Conservation (phyloP, 2,329 filamentous ascomycete species). For the Aspergillus chevalieri region DNA sequence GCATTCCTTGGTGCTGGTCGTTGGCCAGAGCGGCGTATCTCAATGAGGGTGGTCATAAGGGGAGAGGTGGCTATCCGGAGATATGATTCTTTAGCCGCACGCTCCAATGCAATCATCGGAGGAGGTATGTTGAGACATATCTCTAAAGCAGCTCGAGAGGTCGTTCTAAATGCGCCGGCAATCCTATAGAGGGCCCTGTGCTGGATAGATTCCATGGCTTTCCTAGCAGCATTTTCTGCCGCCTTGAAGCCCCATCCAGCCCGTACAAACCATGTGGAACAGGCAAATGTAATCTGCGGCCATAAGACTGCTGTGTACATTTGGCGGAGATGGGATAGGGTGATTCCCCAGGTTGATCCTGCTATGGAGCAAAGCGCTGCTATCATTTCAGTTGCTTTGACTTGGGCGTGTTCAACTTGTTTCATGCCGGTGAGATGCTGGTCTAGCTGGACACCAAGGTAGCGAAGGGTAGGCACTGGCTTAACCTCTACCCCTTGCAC, state of each 20-base stretch:
- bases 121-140: slow-evolving; percentile 21
- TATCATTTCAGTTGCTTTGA: background rate
- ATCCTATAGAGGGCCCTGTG: slow-evolving; percentile 20
- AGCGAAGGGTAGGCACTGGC: background rate
- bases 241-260: background rate
- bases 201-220: slow-evolving; percentile 9
- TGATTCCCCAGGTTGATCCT: background rate
- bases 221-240: background rate
- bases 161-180: slow-evolving; percentile 19
- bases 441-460: background rate
- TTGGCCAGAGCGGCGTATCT: background rate
- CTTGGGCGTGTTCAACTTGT: background rate
- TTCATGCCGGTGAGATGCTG: background rate
- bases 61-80: slow-evolving; percentile 14
- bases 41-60: background rate
- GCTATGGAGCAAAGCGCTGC: background rate
- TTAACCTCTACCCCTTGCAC: background rate
- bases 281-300: slow-evolving; percentile 21
- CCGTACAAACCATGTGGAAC: slow-evolving; percentile 16
- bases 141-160: slow-evolving; percentile 12
- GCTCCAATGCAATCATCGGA: slow-evolving; percentile 13
- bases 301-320: slow-evolving; percentile 21
- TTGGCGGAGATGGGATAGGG: slow-evolving; percentile 2
- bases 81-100: slow-evolving; percentile 16
- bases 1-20: background rate